Percentiles rank a stretch among this genome's conserved stretches.
phyloP scores from a whole-genome alignment of 805 yeast genomes.

The Metschnikowia henanensis region DNA sequence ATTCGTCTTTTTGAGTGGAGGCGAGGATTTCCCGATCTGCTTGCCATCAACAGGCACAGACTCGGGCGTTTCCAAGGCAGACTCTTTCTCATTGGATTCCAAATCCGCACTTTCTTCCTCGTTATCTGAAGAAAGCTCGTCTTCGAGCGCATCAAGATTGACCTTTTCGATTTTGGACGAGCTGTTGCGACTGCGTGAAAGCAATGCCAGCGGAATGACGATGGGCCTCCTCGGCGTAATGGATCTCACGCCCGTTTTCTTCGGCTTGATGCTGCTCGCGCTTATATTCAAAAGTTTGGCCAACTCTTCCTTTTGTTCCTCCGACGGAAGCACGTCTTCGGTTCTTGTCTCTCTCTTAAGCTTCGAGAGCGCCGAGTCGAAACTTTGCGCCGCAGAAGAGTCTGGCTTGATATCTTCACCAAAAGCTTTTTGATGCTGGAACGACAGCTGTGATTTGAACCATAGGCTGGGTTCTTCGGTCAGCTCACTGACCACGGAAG shows the following conservation, averaged over 20 bases:
- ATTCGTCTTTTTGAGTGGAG: neutral
- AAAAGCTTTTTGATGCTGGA: neutral
- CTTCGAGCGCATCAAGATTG: neutral
- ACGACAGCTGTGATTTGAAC: constrained; percentile 9
- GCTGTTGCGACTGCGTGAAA: neutral
- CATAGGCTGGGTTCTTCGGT: constrained; percentile 8
- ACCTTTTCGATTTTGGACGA: neutral
- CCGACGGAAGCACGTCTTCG: neutral
- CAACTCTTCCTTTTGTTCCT: constrained; percentile 13
- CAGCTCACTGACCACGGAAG: constrained; percentile 8
- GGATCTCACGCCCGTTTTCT: constrained; percentile 9
- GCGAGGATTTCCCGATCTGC: too few species aligned
- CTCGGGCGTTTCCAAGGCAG: too few species aligned
- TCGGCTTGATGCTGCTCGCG: constrained; percentile 16
- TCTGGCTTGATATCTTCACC: neutral
- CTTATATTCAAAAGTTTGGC: constrained; percentile 18
- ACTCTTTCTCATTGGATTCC: too few species aligned
- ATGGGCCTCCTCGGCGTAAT: constrained; percentile 21
- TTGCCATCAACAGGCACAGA: too few species aligned
- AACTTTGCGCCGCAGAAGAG: constrained; percentile 12
- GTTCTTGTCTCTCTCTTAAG: constrained; percentile 12
- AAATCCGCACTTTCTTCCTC: too few species aligned
- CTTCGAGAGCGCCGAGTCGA: constrained; percentile 18
- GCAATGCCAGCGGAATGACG: constrained; percentile 5
- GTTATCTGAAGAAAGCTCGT: constrained; percentile 6